A percentile compares a stretch with the other conserved stretches of the same genome.
phyloP scores from a whole-genome alignment of 1,139 yeast species.

The Pichia sp. region DNA sequence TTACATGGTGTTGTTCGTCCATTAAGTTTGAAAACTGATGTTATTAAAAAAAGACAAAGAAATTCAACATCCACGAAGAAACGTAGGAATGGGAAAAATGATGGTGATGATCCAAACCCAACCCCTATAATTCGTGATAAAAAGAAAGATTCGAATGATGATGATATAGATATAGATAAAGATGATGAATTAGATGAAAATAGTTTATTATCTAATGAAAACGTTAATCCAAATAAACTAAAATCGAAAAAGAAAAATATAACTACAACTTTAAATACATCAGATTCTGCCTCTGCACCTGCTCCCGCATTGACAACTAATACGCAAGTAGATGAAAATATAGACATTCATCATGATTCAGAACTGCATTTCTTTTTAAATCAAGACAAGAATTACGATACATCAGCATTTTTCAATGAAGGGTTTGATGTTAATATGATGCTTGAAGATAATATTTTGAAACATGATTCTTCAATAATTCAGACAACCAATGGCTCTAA shows the following conservation, averaged over 20 bases:
- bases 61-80: constrained; percentile 25
- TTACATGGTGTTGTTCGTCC: constrained; percentile 94
- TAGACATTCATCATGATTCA: not conserved
- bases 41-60: constrained; percentile 68
- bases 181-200: not conserved
- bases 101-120: constrained; percentile 30
- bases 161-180: constrained; percentile 3
- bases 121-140: constrained; percentile 22
- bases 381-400: not conserved
- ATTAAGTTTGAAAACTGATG: constrained; percentile 82
- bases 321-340: not conserved
- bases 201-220: not conserved
- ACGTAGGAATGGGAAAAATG: constrained; percentile 21
- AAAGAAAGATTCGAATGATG: not conserved
- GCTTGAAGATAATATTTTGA: not conserved
- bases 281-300: too few species aligned
- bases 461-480: not conserved
- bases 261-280: not conserved
- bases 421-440: constrained; percentile 8
- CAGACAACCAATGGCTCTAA: not conserved
- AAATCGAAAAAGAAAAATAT: not conserved
- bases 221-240: not conserved
- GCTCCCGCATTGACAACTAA: too few species aligned
- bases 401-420: constrained; percentile 1
- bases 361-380: not conserved